Conservation (phyloP, 345 rosid genomes). For the Microcos paniculata region DNA sequence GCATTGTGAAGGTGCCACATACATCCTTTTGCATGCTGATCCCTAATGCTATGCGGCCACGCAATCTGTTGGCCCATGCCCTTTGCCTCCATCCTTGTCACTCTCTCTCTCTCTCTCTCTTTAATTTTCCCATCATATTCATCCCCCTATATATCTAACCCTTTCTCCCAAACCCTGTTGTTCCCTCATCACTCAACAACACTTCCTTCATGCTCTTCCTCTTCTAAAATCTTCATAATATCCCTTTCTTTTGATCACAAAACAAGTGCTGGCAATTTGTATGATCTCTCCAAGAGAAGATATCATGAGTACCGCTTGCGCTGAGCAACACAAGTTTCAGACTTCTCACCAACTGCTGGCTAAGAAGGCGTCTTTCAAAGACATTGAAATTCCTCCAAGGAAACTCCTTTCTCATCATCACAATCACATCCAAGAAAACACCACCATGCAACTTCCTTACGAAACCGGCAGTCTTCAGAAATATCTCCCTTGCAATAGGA, state of each 20-base stretch:
- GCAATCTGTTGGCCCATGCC: constrained; percentile 29
- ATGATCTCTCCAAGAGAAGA: no score
- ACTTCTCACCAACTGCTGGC: constrained; percentile 32
- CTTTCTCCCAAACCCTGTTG: neutral
- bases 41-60: constrained; percentile 51
- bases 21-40: constrained; percentile 46
- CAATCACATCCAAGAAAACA: constrained; percentile 3
- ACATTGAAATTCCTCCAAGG: constrained; percentile 64
- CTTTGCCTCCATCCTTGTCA: neutral
- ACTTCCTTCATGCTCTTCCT: neutral
- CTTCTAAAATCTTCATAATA: neutral
- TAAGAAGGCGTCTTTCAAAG: constrained; percentile 29
- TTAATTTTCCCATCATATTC: neutral
- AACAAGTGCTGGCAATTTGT: no score
- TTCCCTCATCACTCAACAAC: constrained; percentile 18
- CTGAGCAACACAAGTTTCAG: constrained; percentile 47
- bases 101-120: neutral
- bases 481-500: constrained; percentile 40
- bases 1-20: constrained; percentile 43
- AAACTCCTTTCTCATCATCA: constrained; percentile 33
- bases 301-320: constrained; percentile 43
- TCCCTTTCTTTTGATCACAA: neutral
- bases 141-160: constrained; percentile 16
- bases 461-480: constrained; percentile 22
- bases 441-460: constrained; percentile 1